Evolutionary conservation across 441 rosid genomes (phyloP).

Genomic region (Populus hybrid): DNA sequence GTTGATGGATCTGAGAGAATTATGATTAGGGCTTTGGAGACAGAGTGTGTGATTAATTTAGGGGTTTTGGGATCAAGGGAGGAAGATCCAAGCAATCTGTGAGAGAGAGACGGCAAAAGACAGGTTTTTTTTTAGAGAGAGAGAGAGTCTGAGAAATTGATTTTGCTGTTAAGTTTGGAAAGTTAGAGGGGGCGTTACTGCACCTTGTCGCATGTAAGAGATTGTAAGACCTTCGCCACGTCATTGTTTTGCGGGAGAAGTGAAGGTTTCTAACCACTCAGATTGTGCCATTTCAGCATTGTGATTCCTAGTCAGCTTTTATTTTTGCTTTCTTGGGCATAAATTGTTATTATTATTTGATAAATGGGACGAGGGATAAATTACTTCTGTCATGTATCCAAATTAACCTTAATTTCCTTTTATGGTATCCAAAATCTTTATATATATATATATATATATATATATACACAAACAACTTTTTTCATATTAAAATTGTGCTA

Average conservation of each 20-base stretch:
- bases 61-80: conserved; percentile 15
- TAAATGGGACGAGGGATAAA: background rate
- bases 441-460: too few relatives aligned
- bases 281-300: conserved; percentile 21
- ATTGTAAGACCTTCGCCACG: background rate
- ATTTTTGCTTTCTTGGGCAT: too few relatives aligned
- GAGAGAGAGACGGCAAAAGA: background rate
- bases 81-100: background rate
- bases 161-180: too few relatives aligned
- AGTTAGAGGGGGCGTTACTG: too few relatives aligned
- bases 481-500: background rate
- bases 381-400: background rate
- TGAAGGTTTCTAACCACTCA: conserved; percentile 8
- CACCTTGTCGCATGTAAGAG: too few relatives aligned
- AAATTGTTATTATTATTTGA: too few relatives aligned
- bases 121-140: too few relatives aligned
- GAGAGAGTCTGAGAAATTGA: background rate
- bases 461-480: background rate
- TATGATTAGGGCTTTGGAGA: background rate
- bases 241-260: background rate
- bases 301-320: background rate
- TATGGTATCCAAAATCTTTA: background rate
- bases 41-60: background rate
- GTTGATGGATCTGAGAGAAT: background rate
- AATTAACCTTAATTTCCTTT: background rate